Percentiles rank a stretch among this genome's conserved stretches.
phyloP scores from a whole-genome alignment of 495 filamentous ascomycete species.

The Monascus purpureus region DNA sequence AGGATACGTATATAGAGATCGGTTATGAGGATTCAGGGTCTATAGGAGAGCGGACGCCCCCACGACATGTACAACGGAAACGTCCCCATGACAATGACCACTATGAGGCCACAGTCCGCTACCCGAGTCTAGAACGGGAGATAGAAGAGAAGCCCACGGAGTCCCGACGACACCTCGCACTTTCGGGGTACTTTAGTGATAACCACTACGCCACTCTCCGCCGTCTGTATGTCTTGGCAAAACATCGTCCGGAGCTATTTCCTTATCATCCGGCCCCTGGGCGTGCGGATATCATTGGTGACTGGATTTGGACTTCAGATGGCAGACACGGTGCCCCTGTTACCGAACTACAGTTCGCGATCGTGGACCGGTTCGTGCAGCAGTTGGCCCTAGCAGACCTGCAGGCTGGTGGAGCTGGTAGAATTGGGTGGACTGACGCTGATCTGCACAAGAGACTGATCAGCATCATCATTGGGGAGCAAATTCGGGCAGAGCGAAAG shows the following conservation, averaged over 20 bases:
- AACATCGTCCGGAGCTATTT: slow-evolving; percentile 24
- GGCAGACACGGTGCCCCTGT: slow-evolving; percentile 29
- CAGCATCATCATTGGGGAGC: slow-evolving; percentile 34
- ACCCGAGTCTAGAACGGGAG: no score
- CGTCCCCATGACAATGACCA: no score
- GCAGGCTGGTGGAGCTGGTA: slow-evolving; percentile 24
- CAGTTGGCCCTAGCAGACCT: slow-evolving; percentile 24
- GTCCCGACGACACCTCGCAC: slow-evolving; percentile 13
- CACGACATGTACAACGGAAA: no score
- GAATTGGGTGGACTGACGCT: slow-evolving; percentile 32
- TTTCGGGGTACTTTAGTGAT: slow-evolving; percentile 32
- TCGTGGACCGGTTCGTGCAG: slow-evolving; percentile 31
- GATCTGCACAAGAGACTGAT: slow-evolving; percentile 32
- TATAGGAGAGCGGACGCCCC: no score
- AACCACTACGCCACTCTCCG: slow-evolving; percentile 28
- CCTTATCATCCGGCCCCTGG: slow-evolving; percentile 22
- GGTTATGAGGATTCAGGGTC: no score
- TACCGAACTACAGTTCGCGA: slow-evolving; percentile 31
- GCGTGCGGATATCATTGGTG: slow-evolving; percentile 28
- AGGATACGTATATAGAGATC: no score
- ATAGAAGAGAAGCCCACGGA: slow-evolving; percentile 6
- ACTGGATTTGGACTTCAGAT: slow-evolving; percentile 34
- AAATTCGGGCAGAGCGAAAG: slow-evolving; percentile 27
- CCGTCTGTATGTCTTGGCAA: slow-evolving; percentile 27
- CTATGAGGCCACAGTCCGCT: no score